Conservation (phyloP, 495 filamentous ascomycete genomes). For the Penicillium samsonianum region DNA sequence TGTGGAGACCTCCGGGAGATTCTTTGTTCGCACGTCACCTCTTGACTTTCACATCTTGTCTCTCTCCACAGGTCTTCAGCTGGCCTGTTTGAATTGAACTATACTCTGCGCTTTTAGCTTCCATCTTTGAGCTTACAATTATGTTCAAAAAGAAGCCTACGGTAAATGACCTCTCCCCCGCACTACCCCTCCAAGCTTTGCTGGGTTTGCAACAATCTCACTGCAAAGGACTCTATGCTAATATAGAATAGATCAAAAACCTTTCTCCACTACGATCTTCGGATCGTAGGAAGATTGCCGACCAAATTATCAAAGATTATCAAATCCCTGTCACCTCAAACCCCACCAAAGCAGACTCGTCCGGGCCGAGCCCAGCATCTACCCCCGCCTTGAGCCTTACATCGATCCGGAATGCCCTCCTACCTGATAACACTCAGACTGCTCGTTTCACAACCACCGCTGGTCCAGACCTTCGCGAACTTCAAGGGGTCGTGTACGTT, state of each 20-base stretch:
- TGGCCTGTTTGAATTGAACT: neutral
- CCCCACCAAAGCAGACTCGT: conserved; percentile 34
- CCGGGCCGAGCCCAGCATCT: conserved; percentile 27
- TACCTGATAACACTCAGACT: conserved; percentile 64
- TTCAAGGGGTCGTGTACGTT: conserved; percentile 67
- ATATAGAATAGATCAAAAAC: conserved; percentile 61
- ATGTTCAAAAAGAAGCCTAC: conserved; percentile 86
- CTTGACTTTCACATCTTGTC: neutral
- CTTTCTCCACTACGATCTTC: conserved; percentile 69
- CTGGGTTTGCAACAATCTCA: neutral
- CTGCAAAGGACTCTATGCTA: neutral
- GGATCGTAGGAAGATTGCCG: conserved; percentile 68
- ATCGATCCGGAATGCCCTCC: conserved; percentile 59
- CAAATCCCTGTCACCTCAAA: conserved; percentile 49
- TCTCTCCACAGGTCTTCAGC: conserved; percentile 1
- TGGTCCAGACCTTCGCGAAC: conserved; percentile 63
- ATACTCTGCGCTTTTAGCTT: neutral
- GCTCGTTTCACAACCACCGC: conserved; percentile 71
- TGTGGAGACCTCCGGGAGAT: conserved; percentile 6
- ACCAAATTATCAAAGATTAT: conserved; percentile 67
- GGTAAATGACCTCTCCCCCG: conserved; percentile 43
- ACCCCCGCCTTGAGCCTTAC: conserved; percentile 48
- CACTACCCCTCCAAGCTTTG: conserved; percentile 26
- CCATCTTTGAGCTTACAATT: conserved; percentile 3
- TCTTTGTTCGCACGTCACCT: conserved; percentile 4